Evolutionary conservation across 202 grass and related monocot species (phyloP).

Genomic region (Elaeis oleifera): DNA sequence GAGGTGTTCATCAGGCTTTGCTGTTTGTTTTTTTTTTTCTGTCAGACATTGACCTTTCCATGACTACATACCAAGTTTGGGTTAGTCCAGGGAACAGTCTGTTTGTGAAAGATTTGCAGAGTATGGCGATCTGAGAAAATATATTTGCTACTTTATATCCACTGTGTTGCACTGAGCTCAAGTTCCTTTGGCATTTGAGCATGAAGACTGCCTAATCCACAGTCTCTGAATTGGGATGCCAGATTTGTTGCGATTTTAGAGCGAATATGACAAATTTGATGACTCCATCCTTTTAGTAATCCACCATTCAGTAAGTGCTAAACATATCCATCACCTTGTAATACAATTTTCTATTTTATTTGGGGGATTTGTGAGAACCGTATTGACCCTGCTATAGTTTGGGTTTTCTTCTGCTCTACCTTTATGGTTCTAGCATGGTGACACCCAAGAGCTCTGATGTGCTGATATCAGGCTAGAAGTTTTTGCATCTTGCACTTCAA

Average conservation of each 20-base stretch:
- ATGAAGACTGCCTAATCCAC: conserved; percentile 28
- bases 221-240: conserved; percentile 19
- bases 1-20: not conserved
- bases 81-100: conserved; percentile 22
- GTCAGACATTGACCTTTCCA: conserved; percentile 11
- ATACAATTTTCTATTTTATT: not conserved
- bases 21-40: conserved; percentile 3
- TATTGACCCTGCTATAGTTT: not conserved
- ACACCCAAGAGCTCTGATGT: not conserved
- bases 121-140: conserved; percentile 8
- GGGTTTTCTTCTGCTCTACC: not conserved
- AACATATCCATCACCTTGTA: not conserved
- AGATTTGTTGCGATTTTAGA: conserved; percentile 16
- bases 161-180: conserved; percentile 12
- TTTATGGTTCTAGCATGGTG: not conserved
- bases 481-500: too few relatives aligned
- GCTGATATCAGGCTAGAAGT: not conserved
- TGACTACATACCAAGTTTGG: conserved; percentile 19
- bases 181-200: conserved; percentile 23
- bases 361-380: not conserved
- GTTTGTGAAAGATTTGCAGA: conserved; percentile 32
- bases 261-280: conserved; percentile 37
- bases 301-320: conserved; percentile 10
- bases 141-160: conserved; percentile 23
- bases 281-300: conserved; percentile 28